These are phyloP conservation scores for Syzygium aromaticum DNA, from an alignment of 345 rosid species.

Conservation along the genomic window DNA sequence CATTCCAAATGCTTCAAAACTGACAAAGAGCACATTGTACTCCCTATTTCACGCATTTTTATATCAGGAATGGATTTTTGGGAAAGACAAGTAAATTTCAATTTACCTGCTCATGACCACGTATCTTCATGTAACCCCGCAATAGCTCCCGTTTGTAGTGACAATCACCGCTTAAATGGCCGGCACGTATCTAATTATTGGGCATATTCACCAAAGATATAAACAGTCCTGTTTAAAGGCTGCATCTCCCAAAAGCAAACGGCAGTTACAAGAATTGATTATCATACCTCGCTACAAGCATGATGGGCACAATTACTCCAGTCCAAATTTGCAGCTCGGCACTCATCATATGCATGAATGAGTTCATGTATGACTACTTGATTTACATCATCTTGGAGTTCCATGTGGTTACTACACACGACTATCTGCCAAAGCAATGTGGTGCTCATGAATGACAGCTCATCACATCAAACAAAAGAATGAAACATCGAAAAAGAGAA, in stretches of 20 bases:
- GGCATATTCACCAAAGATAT: background rate
- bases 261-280: background rate
- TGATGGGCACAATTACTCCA: conserved; percentile 93
- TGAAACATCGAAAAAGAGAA: background rate
- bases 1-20: background rate
- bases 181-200: conserved; percentile 83
- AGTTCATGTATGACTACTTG: conserved; percentile 84
- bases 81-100: background rate
- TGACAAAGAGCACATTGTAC: background rate
- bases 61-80: background rate
- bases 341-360: conserved; percentile 87
- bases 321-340: conserved; percentile 78
- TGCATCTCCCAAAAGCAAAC: background rate
- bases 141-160: conserved; percentile 79
- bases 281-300: conserved; percentile 87
- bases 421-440: conserved; percentile 33
- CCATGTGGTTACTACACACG: conserved; percentile 74
- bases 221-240: background rate
- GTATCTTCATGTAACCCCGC: conserved; percentile 65
- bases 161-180: conserved; percentile 89
- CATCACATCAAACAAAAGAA: background rate
- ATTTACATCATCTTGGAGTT: conserved; percentile 71
- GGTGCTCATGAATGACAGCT: background rate
- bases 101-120: conserved; percentile 89
- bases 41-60: background rate